Evolutionary conservation across 148 eudicot species (phyloP), one percentile per base, ranked within the genome.

Genomic region (Suaeda aralocaspica): DNA sequence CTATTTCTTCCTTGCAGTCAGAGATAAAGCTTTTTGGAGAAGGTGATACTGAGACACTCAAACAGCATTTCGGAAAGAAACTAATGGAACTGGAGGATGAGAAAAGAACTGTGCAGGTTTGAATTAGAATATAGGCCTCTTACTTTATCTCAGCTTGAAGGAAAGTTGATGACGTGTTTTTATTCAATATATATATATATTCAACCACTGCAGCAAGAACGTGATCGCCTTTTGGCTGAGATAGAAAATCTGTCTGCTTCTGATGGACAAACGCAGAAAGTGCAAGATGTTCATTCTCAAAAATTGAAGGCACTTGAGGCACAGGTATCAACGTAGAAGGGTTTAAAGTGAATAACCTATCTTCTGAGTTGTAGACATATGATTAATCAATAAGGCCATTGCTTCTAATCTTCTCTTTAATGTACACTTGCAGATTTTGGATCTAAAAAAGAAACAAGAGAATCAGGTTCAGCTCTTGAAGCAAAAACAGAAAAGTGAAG

Each of bases 401-500:
- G 6, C 10, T 48, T 22, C 57, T 64, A 21, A 76, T 45, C 33
- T 13, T 36, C 18, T n/a, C 46, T 52, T 30, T 30, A 22, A 50
- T 61, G 49, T 72, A 1, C 46, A 53, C 67, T 51, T 53, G 64
- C 80, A 94, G 97, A 95, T 95, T 80, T 89, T 84, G 66, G 99
- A 95, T 84, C 89, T 91, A 25, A 95, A 88, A 77, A 95, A 91
- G 87, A 95, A 95, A 76, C 97, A 95, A 84, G 99, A 95, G 82
- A 95, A 83, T 75, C 99, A 95, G 78, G 97, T 91, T 73, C 99
- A 89, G 64, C 80, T 95, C 68, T 66, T 91, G 67, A 95, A 91
- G 84, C 99, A 95, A 80, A 95, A 95, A 78, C 99, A 95, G 75
- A 95, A 86, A 81, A 95, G 99, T 82, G 99, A 95, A 68, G 99